Evolutionary conservation across 768 basidiomycete genomes (phyloP), one percentile per base, ranked within the genome.

Genomic region (Pulveroboletus sp.): DNA sequence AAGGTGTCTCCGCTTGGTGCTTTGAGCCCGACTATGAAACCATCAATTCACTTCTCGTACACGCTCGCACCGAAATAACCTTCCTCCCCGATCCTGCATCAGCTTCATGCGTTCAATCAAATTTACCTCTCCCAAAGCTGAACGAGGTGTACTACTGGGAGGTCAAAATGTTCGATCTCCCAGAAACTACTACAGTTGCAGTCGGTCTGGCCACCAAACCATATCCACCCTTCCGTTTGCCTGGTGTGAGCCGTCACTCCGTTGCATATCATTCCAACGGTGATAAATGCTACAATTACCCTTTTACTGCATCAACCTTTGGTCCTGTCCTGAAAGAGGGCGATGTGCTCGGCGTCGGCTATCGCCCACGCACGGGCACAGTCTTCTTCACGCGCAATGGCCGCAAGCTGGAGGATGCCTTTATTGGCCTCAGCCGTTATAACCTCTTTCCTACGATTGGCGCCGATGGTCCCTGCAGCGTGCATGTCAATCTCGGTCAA

Each of bases 131-230:
- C 3, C 96, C 96, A 11, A 97, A 97, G 65, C 76, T 98, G 43
- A 99, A 99, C 71, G 96, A 98, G 67, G 93, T 97, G 11, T 99
- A 99, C 67, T 99, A 99, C 67, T 99, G 91, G 90, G 96, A 99
- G 67, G 89, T 93, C 54, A 99, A 99, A 73, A 90, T 98, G 89
- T 98, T 93, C 65, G 96, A 99, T 71, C 86, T 96, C 47, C 93
- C 94, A 11, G 75, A 81, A 53, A 74, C 80, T 3, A 98, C 94
- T 8, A 89, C 78, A 39, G 86, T 96, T n/a, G 83, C 92, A 31
- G 82, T 98, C 43, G 96, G 96, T 32, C 68, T 99, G 33, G 93
- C 95, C 15, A 99, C 96, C 3, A 98, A 96, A 68, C 96, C 96
- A 8, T 98, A 92, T 64, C 96, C 96, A 8, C 81, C 86, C 9